Conservation (phyloP, 2,329 filamentous ascomycete species). For the Aspergillus floridensis region DNA sequence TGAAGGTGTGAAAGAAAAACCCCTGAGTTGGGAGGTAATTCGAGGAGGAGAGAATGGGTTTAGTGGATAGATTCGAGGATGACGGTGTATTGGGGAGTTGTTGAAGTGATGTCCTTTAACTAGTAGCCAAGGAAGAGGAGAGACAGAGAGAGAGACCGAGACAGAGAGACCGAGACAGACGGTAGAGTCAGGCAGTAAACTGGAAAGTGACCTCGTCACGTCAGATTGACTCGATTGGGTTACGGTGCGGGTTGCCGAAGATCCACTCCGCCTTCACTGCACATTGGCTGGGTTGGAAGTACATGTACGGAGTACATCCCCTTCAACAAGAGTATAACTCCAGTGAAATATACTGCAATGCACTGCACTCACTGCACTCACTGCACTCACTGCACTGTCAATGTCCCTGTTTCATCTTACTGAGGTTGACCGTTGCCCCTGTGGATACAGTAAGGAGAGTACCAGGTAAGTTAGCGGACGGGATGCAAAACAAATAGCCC, state of each 20-base stretch:
- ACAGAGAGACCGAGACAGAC: background rate
- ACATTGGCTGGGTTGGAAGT: background rate
- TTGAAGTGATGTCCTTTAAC: background rate
- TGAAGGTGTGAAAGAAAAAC: background rate
- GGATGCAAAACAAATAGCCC: background rate
- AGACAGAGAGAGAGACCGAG: background rate
- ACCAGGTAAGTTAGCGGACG: background rate
- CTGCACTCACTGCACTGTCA: too few species aligned
- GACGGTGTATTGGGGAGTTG: too few species aligned
- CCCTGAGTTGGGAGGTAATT: background rate
- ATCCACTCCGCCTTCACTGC: background rate
- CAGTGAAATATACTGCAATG: too few species aligned
- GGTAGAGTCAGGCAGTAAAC: background rate
- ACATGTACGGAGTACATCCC: background rate
- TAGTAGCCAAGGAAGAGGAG: background rate
- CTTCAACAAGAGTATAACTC: background rate
- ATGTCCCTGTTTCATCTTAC: too few species aligned
- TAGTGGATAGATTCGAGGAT: too few species aligned
- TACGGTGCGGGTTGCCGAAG: background rate
- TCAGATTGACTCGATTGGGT: background rate
- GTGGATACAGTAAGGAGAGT: background rate
- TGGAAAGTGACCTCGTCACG: background rate
- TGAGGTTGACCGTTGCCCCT: too few species aligned
- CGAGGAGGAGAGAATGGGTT: background rate
- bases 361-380: too few species aligned